Evolutionary conservation across 352 stramenopile genomes (phyloP), one percentile per base, ranked within the genome.

Genomic region (Globisporangium alternatum): DNA sequence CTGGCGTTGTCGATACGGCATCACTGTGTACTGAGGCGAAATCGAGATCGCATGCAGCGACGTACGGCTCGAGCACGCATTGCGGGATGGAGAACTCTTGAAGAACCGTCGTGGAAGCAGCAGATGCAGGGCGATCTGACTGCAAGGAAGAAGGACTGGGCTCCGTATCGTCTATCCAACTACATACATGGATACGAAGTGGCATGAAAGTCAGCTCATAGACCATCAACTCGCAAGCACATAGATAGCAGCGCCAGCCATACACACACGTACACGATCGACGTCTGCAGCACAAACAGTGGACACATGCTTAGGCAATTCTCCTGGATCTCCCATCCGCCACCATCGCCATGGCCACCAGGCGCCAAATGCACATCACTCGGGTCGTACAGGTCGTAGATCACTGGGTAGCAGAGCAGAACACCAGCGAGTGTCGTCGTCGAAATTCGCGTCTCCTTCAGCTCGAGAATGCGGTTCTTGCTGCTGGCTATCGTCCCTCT

Each of bases 271-370:
- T 63, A 74, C 61, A 3, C 39, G 58, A 77, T 51, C 19, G 60
- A 72, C 31, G 62, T 58, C 41, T 72, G 68, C 6, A 88, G 6
- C 19, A 90, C 59, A 31, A 64, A 60, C 44, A 90, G 72, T 22
- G 77, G 75, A 60, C 71, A 77, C 73, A 86, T 70, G 4, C 69
- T 66, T n/a, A 90, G 72, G 45, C 77, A 88, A 56, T 88, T 90
- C 5, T 68, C 64, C 56, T 83, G 72, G 19, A 64, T 55, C 15
- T 44, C 59, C 77, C 75, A 83, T 5, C 55, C 66, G 4, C 35
- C 10, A 35, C 45, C 60, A 15, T n/a, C 10, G 21, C 56, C 30
- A 39, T 39, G 8, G 22, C 37, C 54, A 43, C 5, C 21, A 51
- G 8, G 9, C 7, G 21, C 37, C 19, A 17, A 6, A 13, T 31